Conservation (phyloP, 805 yeast species). For the Lipomyces lipofer region DNA sequence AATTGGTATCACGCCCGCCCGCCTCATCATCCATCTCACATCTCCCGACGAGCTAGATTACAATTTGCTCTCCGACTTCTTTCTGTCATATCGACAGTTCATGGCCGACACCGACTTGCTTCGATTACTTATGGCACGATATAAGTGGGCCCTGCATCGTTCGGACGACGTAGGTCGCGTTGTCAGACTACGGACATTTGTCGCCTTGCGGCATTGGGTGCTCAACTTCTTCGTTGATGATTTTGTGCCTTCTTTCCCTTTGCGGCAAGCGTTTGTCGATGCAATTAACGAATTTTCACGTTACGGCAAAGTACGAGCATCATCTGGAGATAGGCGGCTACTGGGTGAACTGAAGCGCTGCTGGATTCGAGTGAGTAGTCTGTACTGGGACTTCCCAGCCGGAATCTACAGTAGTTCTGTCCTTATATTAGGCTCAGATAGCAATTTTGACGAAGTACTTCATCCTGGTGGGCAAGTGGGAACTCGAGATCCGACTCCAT, state of each 20-base stretch:
- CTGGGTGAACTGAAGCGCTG: conserved; percentile 50
- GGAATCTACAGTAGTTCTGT: conserved; percentile 12
- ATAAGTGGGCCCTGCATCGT: conserved; percentile 66
- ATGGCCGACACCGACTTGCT: conserved; percentile 59
- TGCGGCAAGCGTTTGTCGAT: conserved; percentile 47
- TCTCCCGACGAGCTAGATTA: conserved; percentile 77
- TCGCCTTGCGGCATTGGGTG: conserved; percentile 84
- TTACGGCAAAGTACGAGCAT: conserved; percentile 34
- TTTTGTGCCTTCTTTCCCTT: conserved; percentile 55
- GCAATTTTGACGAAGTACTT: conserved; percentile 30
- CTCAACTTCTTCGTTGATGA: conserved; percentile 85
- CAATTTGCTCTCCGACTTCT: conserved; percentile 77
- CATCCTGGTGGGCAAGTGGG: conserved; percentile 40
- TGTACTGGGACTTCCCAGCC: conserved; percentile 38
- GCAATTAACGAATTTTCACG: conserved; percentile 42
- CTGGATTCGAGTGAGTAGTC: conserved; percentile 48
- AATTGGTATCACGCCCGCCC: conserved; percentile 34
- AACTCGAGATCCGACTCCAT: no score
- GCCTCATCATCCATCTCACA: conserved; percentile 48
- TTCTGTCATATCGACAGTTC: conserved; percentile 77
- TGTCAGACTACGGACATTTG: conserved; percentile 78
- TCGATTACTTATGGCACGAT: conserved; percentile 60
- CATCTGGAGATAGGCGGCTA: conserved; percentile 40
- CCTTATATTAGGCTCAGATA: conserved; percentile 8
- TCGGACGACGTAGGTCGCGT: conserved; percentile 57